Base-by-base conservation (phyloP, 176 grass and related monocot genomes). In the Carex pumila region DNA sequence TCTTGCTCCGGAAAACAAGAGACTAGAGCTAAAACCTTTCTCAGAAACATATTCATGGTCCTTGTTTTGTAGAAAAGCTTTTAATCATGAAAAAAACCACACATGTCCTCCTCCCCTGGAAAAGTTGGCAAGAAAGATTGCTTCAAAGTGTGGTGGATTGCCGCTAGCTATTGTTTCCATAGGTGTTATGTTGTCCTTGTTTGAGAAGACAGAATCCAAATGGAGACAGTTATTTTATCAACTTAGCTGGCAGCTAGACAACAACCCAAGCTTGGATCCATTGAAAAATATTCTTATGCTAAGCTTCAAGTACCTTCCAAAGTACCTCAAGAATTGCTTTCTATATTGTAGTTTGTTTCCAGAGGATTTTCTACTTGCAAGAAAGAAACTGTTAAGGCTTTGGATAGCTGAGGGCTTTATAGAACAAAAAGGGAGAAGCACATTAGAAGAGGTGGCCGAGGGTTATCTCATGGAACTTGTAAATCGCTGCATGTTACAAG, bases 301-400 rank as follows among this genome's bases (percentile, higher is more conserved):
- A 15, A 85, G 82, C 36, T 88, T 64, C 5, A 62, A 55, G 7
- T 14, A 60, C 22, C 81, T 79, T 7, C 79, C 85, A 7, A 52
- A 57, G 22, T 56, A 90, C 6, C 88, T 90, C 0, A 88, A 74
- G 18, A 88, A 88, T 5, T 92, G 88, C 21, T 87, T 92, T 37
- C 11, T 92, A 7, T 80, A 87, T n/a, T 90, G 91, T 70, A 57
- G 65, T 59, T 6, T 93, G 7, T 71, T 90, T 77, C 75, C 86
- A 3, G 81, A 88, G 61, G 88, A 88, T 58, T 84, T 39, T 65
- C 19, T 12, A 0, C 80, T 93, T 31, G 19, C 22, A 50, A 84
- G 63, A 72, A 71, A 84, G 3, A 75, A 25, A 37, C 83, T 88
- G 0, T 18, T 81, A 2, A 84, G 61, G 56, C 34, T 89, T 19